Conservation (phyloP, 2,329 filamentous ascomycete species). For the Fusarium sacchari region DNA sequence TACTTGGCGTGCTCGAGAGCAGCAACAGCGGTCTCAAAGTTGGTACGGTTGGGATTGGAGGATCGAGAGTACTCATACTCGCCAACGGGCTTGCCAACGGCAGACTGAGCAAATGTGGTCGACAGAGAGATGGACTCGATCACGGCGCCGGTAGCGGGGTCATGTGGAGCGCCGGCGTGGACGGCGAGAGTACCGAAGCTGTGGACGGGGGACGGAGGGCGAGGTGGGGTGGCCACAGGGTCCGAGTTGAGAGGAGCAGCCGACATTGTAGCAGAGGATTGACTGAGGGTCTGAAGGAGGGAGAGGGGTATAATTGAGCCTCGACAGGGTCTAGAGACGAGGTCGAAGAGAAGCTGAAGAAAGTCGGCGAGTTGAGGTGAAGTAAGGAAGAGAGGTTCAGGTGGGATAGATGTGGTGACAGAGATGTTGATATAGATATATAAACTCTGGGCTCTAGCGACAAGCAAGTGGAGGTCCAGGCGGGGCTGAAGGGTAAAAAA, state of each 20-base stretch:
- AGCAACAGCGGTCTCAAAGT: conserved; percentile 92
- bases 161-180: conserved; percentile 90
- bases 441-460: conserved; percentile 20
- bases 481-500: conserved; percentile 21
- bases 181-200: conserved; percentile 94
- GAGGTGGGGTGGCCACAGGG: conserved; percentile 77
- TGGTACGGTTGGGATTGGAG: conserved; percentile 92
- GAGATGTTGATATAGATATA: conserved; percentile 30
- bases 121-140: conserved; percentile 97
- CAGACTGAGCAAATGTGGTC: conserved; percentile 93
- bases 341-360: neutral
- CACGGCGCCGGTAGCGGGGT: conserved; percentile 91
- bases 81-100: conserved; percentile 87
- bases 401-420: conserved; percentile 16
- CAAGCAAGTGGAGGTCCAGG: conserved; percentile 28
- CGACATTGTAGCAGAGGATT: conserved; percentile 32
- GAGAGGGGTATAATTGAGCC: neutral
- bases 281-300: neutral
- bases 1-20: conserved; percentile 92
- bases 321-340: neutral
- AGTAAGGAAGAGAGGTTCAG: neutral
- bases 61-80: conserved; percentile 93
- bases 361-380: neutral
- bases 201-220: conserved; percentile 76
- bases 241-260: conserved; percentile 49